phyloP scores from a whole-genome alignment of 2,329 filamentous ascomycete species.

The Alternaria solani region DNA sequence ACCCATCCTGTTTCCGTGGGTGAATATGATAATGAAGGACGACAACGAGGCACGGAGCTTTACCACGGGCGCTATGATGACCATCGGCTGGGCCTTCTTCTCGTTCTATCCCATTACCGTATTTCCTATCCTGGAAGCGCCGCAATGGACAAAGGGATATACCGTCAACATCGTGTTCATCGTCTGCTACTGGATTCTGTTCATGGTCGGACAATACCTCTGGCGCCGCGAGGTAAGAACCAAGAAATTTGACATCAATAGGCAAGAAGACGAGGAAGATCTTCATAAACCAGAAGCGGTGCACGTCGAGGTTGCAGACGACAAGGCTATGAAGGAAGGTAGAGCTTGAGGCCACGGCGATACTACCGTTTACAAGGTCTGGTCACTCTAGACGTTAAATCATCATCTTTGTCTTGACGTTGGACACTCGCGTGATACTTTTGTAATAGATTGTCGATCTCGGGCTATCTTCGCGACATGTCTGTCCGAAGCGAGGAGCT shows the following conservation, averaged over 20 bases:
- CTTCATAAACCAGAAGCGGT: constrained; percentile 5
- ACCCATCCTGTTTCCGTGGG: constrained; percentile 37
- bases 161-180: constrained; percentile 36
- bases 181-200: constrained; percentile 40
- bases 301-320: neutral
- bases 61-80: constrained; percentile 50
- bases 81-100: constrained; percentile 41
- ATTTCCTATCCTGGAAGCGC: constrained; percentile 41
- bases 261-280: constrained; percentile 13
- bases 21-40: constrained; percentile 37
- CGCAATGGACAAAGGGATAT: constrained; percentile 41
- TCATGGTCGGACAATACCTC: constrained; percentile 43
- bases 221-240: constrained; percentile 38
- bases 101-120: constrained; percentile 41
- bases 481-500: neutral
- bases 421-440: neutral
- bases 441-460: neutral
- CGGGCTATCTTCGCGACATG: neutral
- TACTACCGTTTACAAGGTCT: neutral
- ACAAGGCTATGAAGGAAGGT: neutral
- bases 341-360: neutral
- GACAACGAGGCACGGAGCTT: constrained; percentile 54
- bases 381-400: neutral
- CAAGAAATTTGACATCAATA: constrained; percentile 29
- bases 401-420: neutral